A percentile compares a stretch with the other conserved stretches of the same genome.
phyloP scores from a whole-genome alignment of 805 yeast genomes.

The Ogataea polymorpha region DNA sequence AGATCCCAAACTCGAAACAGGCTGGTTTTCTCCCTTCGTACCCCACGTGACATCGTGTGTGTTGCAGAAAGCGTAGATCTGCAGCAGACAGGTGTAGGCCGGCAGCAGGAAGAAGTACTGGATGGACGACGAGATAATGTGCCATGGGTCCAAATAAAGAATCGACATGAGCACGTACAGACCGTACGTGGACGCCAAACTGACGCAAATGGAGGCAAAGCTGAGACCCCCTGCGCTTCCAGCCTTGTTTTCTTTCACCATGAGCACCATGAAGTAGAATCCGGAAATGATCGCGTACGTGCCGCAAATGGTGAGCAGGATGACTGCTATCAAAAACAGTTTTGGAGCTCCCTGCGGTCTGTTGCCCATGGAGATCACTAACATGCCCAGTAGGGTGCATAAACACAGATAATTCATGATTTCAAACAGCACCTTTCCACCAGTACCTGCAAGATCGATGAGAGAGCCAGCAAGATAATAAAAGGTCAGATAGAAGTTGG shows the following conservation, averaged over 20 bases:
- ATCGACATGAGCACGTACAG: slow-evolving; percentile 78
- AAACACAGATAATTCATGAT: slow-evolving; percentile 82
- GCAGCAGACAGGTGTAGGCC: slow-evolving; percentile 86
- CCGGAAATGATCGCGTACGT: slow-evolving; percentile 80
- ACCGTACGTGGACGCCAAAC: slow-evolving; percentile 89
- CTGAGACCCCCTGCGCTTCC: slow-evolving; percentile 43
- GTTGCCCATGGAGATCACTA: slow-evolving; percentile 93
- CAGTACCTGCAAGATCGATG: slow-evolving; percentile 54
- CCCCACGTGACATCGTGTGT: slow-evolving; percentile 99
- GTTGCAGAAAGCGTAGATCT: slow-evolving; percentile 95
- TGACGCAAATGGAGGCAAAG: slow-evolving; percentile 75
- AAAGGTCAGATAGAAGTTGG: slow-evolving; percentile 89
- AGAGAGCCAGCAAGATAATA: slow-evolving; percentile 90
- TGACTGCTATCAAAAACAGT: slow-evolving; percentile 69
- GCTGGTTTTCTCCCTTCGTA: slow-evolving; percentile 88
- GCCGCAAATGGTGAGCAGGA: slow-evolving; percentile 74
- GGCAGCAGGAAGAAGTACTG: slow-evolving; percentile 92
- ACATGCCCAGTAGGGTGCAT: slow-evolving; percentile 80
- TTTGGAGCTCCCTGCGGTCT: slow-evolving; percentile 94
- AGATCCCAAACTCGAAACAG: slow-evolving; percentile 66
- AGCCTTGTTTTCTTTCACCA: slow-evolving; percentile 40
- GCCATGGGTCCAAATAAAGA: slow-evolving; percentile 95
- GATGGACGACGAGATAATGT: slow-evolving; percentile 76
- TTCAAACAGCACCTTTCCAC: slow-evolving; percentile 83
- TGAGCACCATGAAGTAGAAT: slow-evolving; percentile 65